Evolutionary conservation across 2,329 filamentous ascomycete genomes (phyloP), one percentile per base, ranked within the genome.

Genomic region (Aureobasidium leucospermi): DNA sequence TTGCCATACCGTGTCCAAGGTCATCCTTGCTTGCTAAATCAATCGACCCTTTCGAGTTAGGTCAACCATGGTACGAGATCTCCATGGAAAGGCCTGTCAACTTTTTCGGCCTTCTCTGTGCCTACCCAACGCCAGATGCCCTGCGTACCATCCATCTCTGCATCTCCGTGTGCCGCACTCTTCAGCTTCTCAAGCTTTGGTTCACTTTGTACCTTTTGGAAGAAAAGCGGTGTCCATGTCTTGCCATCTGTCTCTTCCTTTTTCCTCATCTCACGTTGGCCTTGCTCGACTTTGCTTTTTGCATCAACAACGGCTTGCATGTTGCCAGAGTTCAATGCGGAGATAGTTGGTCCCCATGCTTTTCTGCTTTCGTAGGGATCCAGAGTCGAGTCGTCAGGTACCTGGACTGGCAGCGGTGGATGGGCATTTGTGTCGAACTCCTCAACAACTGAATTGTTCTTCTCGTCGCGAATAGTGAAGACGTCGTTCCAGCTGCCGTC

Each of bases 361-460:
- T 68, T 73, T 15, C 75, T 65, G 23, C 73, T 74, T 62, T 78
- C 76, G 75, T 75, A 78, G 0, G 74, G 70, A 65, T 78, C 75
- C 59, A 78, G 75, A 32, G 74, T 63, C 1, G 70, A 65, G 4
- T 55, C 45, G 4, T 16, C 31, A 4, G 62, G 56, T 1, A 62
- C 46, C 10, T 61, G 16, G 67, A 66, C n/a, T 60, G 62, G 41
- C 69, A 66, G 16, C 61, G 66, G 34, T 61, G 38, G n/a, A 65
- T 66, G 10, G 2, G 65, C 60, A 9, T 64, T 64, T 7, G 68
- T 67, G 52, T 73, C 69, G 58, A 73, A 74, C 0, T 63, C 68
- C 42, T 78, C 75, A 7, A 77, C 63, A 19, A 70, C 64, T 19
- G 70, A 63, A 6, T 68, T 72, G 16, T 64, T 68, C 32, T 61